Percentiles rank a stretch among this genome's conserved stretches.
Evolutionary conservation across 106 monocot species (phyloP).

Genomic region (Allium sativum): DNA sequence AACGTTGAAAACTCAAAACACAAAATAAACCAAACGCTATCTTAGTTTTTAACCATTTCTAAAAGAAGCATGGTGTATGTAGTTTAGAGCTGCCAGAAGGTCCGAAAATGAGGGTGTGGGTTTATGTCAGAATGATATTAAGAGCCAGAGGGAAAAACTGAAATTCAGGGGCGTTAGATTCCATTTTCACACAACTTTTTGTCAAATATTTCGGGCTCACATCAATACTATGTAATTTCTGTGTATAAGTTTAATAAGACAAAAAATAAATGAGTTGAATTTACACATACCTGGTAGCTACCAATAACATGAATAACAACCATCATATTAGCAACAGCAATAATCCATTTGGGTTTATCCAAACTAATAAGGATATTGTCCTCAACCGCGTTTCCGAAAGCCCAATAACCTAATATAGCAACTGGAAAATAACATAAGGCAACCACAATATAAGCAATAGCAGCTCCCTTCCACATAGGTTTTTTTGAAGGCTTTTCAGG

Average conservation of each 20-base stretch:
- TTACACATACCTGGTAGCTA: conserved; percentile 37
- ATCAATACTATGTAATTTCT: too few species aligned
- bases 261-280: neutral
- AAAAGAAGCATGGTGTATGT: too few species aligned
- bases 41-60: too few species aligned
- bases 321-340: conserved; percentile 39
- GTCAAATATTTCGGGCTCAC: neutral
- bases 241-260: too few species aligned
- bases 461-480: conserved; percentile 44
- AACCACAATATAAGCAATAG: conserved; percentile 30
- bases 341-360: conserved; percentile 39
- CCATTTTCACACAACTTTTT: neutral
- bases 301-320: conserved; percentile 55
- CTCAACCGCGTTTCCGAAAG: conserved; percentile 32
- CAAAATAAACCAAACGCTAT: too few species aligned
- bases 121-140: too few species aligned
- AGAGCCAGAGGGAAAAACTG: too few species aligned
- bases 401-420: conserved; percentile 41
- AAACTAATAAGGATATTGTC: conserved; percentile 41
- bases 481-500: conserved; percentile 45
- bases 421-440: conserved; percentile 48
- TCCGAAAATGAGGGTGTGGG: too few species aligned
- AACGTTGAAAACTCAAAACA: too few species aligned
- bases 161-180: too few species aligned
- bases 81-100: too few species aligned